Base-by-base conservation (phyloP, 495 filamentous ascomycete species). In the Niebla homalea region DNA sequence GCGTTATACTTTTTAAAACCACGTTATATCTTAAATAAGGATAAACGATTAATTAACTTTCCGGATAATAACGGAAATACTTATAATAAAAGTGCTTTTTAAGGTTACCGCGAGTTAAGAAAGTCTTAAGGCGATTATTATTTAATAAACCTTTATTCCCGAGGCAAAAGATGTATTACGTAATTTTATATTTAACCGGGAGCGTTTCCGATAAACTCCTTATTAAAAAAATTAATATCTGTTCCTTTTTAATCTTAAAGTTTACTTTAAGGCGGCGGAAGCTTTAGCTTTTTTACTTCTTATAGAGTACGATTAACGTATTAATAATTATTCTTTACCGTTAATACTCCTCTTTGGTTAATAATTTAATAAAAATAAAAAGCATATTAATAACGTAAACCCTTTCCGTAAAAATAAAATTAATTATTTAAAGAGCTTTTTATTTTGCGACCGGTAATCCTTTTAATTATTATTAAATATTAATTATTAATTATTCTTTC, bases 401-500 rank as follows among this genome's bases (percentile, higher is more conserved):
- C 15, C 25, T 22, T 25, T 55, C 21, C 29, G 38, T 14, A 22
- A 55, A 55, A n/a, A 55, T 4, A 23, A 50, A 55, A 2, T 20
- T 43, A 35, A 22, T 18, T 40, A 23, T 10, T 5, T 26, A 12
- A 46, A 41, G 14, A 23, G 29, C 20, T 40, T 49, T n/a, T 22
- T 49, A 14, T 39, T 37, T 10, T 40, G 19, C 6, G 11, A 40
- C 18, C 4, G 20, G n/a, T 23, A 49, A 22, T 21, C 62, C 58
- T 36, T 60, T 46, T 10, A 67, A 52, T 51, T 67, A 43, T 46
- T 48, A 40, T 37, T 65, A 47, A 23, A 49, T 57, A 46, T 67
- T 53, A 36, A 64, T 63, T 37, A 67, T 58, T 35, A 53, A 60
- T 54, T 67, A 50, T 36, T 66, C 50, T 18, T 62, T 63, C 37